Evolutionary conservation across 495 filamentous ascomycete species (phyloP).

Genomic region (Aspergillus asperescens): DNA sequence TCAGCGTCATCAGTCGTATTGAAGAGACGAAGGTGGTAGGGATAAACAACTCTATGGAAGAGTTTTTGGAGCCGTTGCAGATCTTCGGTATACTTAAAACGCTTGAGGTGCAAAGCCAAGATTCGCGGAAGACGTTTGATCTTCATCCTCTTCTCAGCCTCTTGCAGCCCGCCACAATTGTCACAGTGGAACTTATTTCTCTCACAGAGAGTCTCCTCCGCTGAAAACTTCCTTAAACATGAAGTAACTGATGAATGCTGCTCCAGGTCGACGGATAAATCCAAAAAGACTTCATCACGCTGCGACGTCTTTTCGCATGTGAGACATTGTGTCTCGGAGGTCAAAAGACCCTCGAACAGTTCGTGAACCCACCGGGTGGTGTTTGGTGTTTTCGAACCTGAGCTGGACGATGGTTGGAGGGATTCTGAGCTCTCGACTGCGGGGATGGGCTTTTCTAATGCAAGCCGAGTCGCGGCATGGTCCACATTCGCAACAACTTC

Average conservation of each 20-base stretch:
- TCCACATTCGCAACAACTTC: constrained; percentile 94
- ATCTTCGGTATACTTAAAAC: constrained; percentile 98
- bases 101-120: constrained; percentile 84
- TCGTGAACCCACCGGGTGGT: constrained; percentile 93
- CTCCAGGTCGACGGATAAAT: constrained; percentile 92
- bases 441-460: constrained; percentile 33
- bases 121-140: constrained; percentile 92
- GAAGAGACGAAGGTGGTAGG: constrained; percentile 92
- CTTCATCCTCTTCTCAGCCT: constrained; percentile 99
- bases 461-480: constrained; percentile 56
- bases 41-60: constrained; percentile 95
- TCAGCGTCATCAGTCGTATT: constrained; percentile 97
- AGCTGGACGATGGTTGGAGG: constrained; percentile 41
- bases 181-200: constrained; percentile 98
- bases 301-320: constrained; percentile 96
- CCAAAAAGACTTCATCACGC: constrained; percentile 89
- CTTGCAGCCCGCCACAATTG: constrained; percentile 91
- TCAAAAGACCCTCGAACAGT: constrained; percentile 89
- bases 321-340: constrained; percentile 92
- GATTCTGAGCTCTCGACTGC: constrained; percentile 37
- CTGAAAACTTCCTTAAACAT: constrained; percentile 90
- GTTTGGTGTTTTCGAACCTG: constrained; percentile 40
- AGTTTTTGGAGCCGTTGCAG: constrained; percentile 89
- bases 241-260: constrained; percentile 96
- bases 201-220: constrained; percentile 98